Conservation (phyloP, 2,329 filamentous ascomycete genomes). For the Xylaria arbuscula region DNA sequence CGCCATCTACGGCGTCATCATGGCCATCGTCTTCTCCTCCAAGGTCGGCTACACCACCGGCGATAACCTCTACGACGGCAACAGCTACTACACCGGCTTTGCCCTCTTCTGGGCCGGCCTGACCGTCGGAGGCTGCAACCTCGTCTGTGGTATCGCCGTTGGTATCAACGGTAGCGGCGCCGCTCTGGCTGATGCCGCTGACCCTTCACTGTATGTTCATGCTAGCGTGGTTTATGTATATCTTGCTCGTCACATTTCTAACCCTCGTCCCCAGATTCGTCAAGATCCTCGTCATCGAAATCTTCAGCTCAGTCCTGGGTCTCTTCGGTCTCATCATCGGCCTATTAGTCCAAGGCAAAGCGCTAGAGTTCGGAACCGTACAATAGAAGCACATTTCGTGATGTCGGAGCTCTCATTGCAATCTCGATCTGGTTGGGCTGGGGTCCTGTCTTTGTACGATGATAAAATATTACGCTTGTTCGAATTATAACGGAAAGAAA, state of each 20-base stretch:
- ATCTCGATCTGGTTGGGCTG: constrained; percentile 15
- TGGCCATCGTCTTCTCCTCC: constrained; percentile 97
- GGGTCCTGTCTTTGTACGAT: constrained; percentile 18
- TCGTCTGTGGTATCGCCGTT: constrained; percentile 95
- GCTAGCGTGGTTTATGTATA: not conserved
- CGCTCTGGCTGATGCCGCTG: constrained; percentile 93
- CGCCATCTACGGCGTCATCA: constrained; percentile 99
- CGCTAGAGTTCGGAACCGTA: constrained; percentile 72
- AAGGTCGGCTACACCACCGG: constrained; percentile 77
- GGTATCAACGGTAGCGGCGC: constrained; percentile 98
- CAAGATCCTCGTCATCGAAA: constrained; percentile 98
- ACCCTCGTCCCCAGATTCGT: constrained; percentile 75
- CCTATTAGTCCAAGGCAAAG: constrained; percentile 86
- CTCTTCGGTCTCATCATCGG: constrained; percentile 97
- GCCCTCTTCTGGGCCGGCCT: constrained; percentile 96
- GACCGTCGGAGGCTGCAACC: constrained; percentile 94
- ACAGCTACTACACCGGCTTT: constrained; percentile 93
- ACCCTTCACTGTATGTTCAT: constrained; percentile 80
- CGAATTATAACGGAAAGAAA: constrained; percentile 20
- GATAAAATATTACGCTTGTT: constrained; percentile 16
- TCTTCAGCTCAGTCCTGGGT: constrained; percentile 97
- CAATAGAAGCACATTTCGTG: constrained; percentile 40
- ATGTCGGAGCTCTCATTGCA: not conserved
- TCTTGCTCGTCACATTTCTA: constrained; percentile 20
- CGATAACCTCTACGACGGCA: constrained; percentile 75